A percentile compares a stretch with the other conserved stretches of the same genome.
Conservation (phyloP, 805 yeast genomes). For the Wickerhamiella azymoides region DNA sequence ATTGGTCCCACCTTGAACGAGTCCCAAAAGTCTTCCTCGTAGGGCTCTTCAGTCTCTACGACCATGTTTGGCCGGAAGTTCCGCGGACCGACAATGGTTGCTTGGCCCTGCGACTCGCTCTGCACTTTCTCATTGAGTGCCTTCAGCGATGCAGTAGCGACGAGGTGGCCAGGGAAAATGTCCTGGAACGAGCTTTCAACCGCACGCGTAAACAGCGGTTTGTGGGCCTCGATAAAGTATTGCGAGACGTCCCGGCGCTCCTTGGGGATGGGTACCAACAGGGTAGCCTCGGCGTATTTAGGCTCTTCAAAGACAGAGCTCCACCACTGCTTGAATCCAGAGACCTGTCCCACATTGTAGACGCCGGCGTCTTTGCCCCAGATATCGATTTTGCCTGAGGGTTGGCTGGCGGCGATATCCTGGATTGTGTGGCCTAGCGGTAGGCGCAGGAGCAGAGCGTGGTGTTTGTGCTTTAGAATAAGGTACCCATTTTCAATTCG, state of each 20-base stretch:
- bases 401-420: constrained; percentile 1
- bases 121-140: constrained; percentile 18
- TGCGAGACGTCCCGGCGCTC: constrained; percentile 15
- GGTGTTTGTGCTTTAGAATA: constrained; percentile 12
- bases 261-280: constrained; percentile 16
- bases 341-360: constrained; percentile 15
- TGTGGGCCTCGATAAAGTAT: constrained; percentile 8
- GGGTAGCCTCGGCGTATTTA: constrained; percentile 10
- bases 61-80: constrained; percentile 26
- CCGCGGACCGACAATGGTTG: constrained; percentile 11
- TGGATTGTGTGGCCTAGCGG: constrained; percentile 11
- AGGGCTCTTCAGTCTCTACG: constrained; percentile 22
- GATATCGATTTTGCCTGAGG: constrained; percentile 9
- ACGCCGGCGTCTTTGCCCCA: constrained; percentile 22
- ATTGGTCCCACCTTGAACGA: constrained; percentile 16
- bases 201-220: constrained; percentile 10
- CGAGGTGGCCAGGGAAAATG: constrained; percentile 22
- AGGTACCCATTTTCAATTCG: constrained; percentile 13
- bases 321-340: constrained; percentile 8
- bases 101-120: constrained; percentile 14
- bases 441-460: constrained; percentile 9
- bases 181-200: constrained; percentile 22
- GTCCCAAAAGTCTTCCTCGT: constrained; percentile 26
- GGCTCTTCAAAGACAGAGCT: not conserved
- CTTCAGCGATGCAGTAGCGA: constrained; percentile 19